Conservation (phyloP, 352 stramenopile genomes). For the Globisporangium apiculatum region DNA sequence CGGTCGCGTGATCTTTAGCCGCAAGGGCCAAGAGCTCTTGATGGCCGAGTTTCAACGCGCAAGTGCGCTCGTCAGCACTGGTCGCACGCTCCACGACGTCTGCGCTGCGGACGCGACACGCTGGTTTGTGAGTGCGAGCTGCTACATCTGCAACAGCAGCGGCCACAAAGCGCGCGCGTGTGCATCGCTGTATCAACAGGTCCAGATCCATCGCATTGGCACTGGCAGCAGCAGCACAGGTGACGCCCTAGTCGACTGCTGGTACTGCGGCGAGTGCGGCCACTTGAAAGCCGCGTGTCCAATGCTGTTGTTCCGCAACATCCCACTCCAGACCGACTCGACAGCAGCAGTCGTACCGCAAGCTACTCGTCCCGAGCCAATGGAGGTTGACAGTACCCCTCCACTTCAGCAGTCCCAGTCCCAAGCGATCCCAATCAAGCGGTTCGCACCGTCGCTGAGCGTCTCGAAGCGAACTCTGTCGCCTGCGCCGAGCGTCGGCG, state of each 20-base stretch:
- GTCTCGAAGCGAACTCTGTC: constrained; percentile 12
- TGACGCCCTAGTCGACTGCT: constrained; percentile 46
- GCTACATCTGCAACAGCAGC: constrained; percentile 54
- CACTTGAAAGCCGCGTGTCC: constrained; percentile 74
- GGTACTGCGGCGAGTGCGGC: constrained; percentile 68
- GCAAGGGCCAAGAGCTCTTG: constrained; percentile 56
- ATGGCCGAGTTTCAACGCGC: constrained; percentile 51
- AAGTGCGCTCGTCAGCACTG: constrained; percentile 36
- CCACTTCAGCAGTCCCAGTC: neutral
- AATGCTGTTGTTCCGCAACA: constrained; percentile 53
- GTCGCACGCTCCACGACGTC: constrained; percentile 44
- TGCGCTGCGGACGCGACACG: constrained; percentile 37
- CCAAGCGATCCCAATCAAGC: constrained; percentile 2
- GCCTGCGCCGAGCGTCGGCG: constrained; percentile 14
- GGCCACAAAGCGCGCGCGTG: constrained; percentile 58
- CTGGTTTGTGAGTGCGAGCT: constrained; percentile 42
- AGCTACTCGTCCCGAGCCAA: too few species aligned
- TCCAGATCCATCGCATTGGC: neutral
- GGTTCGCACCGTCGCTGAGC: constrained; percentile 11
- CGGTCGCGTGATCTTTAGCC: constrained; percentile 69
- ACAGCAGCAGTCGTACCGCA: neutral
- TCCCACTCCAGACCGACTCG: constrained; percentile 24
- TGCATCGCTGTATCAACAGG: constrained; percentile 17
- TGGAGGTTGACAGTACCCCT: too few species aligned
- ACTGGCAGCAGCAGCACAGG: neutral